Base-by-base conservation (phyloP, 2,329 filamentous ascomycete species). In the Onygenales sp. region DNA sequence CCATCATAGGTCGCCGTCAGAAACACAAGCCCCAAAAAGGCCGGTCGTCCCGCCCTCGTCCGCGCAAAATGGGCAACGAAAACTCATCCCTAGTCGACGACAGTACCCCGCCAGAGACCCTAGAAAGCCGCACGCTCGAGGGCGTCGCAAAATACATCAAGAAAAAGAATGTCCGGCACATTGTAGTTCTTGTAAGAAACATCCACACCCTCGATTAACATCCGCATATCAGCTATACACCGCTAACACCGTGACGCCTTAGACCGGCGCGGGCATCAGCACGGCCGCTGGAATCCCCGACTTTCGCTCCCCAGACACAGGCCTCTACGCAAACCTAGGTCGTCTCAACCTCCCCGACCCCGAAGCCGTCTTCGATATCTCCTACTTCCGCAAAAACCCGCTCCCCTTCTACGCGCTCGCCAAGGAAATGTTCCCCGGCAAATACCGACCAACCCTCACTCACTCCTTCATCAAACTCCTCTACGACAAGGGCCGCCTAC, bases 291-390 rank as follows among this genome's bases (percentile, higher is more conserved):
- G 75, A 72, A 92, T 98, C 58, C 93, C 93, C 57, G 93, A 98
- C 72, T 98, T 97, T 69, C 81, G 93, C 59, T 95, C 90, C 2
- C 91, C 92, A 57, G 86, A 89, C 54, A 97, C 92, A 0, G 93
- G 93, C 2, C 80, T 98, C 9, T 98, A 98, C 69, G 85, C 89
- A 63, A 97, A 97, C 65, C 83, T 98, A 33, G 86, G 87, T 21
- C 82, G 87, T 51, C 80, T 97, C 35, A 83, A 95, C 56, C 79
- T 98, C 0, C 91, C 91, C 0, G 85, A 92, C 63, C 86, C 92
- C 21, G 90, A 97, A 72, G 91, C 89, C 36, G 89, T 97, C 44
- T 97, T 98, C 71, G 90, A 95, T 65, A 92, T 98, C 59, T 77
- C 77, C 55, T 98, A 88, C 76, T 98, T 98, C 73, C 80, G 85